phyloP scores from a whole-genome alignment of 371 early-diverging fungal genomes.

The Chytridiales sp. region DNA sequence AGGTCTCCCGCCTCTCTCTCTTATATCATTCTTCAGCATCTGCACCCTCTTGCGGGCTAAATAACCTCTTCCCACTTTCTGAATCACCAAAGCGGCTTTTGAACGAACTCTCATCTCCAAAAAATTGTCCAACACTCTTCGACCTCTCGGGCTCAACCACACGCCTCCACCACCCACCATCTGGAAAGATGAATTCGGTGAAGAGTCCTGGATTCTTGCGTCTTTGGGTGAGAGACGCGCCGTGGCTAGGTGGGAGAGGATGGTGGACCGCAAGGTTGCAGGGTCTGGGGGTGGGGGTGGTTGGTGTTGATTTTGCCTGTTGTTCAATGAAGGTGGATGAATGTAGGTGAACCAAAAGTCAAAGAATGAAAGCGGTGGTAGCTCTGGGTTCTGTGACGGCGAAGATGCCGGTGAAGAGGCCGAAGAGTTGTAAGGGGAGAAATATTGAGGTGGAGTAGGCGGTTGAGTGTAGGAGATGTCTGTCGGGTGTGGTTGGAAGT shows the following conservation, averaged over 20 bases:
- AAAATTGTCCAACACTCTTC: slow-evolving; percentile 25
- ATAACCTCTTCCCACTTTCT: slow-evolving; percentile 24
- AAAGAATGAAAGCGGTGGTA: too few relatives aligned
- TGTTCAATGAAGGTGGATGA: too few relatives aligned
- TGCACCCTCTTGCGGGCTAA: slow-evolving; percentile 11
- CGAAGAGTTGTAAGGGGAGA: too few relatives aligned
- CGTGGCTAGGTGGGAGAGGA: neutral
- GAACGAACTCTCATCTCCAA: slow-evolving; percentile 7
- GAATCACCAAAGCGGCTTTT: slow-evolving; percentile 25
- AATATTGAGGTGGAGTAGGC: too few relatives aligned
- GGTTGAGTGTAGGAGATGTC: too few relatives aligned
- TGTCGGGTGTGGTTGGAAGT: too few relatives aligned
- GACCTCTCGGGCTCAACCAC: slow-evolving; percentile 20
- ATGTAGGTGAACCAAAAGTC: too few relatives aligned
- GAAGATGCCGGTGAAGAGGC: too few relatives aligned
- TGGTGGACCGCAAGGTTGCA: neutral
- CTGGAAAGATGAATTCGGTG: too few relatives aligned
- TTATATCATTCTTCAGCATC: neutral
- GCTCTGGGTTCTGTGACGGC: too few relatives aligned
- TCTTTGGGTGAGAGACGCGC: neutral
- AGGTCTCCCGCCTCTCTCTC: slow-evolving; percentile 3
- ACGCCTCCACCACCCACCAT: slow-evolving; percentile 20
- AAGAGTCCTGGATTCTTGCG: slow-evolving; percentile 1
- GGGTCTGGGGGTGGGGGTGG: too few relatives aligned
- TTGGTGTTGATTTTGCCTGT: too few relatives aligned